These are phyloP conservation scores for Podospora sp. DNA, from an alignment of 495 filamentous ascomycete genomes.

Conservation along the genomic window DNA sequence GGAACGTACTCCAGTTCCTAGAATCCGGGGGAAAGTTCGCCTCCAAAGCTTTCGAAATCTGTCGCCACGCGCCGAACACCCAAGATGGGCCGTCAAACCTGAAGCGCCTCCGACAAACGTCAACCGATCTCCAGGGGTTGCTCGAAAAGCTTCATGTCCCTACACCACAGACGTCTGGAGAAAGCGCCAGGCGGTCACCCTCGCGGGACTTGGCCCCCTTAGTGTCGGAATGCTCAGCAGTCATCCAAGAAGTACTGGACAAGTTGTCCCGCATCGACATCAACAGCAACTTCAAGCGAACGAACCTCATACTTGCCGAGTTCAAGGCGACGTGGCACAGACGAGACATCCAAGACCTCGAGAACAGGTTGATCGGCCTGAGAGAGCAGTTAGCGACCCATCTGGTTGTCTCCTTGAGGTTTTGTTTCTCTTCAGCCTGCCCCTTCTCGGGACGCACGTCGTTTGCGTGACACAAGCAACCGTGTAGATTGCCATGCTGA, in stretches of 20 bases:
- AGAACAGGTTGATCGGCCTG: background rate
- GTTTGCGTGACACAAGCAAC: too few species aligned
- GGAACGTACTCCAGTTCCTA: constrained; percentile 17
- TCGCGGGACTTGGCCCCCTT: background rate
- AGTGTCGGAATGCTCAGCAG: background rate
- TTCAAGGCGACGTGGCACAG: constrained; percentile 10
- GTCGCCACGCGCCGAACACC: background rate
- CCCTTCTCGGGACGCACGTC: background rate
- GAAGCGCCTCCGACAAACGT: background rate
- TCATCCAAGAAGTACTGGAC: background rate
- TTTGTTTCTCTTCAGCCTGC: background rate
- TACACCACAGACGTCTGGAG: too few species aligned
- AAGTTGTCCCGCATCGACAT: background rate
- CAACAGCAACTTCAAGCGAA: background rate
- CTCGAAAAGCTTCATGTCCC: background rate
- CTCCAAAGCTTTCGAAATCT: background rate
- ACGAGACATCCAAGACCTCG: background rate
- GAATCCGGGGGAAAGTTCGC: background rate
- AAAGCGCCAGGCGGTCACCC: background rate
- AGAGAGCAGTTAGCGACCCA: constrained; percentile 1
- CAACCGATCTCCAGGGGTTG: background rate
- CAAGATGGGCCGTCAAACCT: background rate
- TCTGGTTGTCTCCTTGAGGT: constrained; percentile 1
- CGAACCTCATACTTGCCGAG: background rate
- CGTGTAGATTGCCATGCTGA: background rate